Base-by-base conservation (phyloP, 768 basidiomycete species). In the Suillus brevipes region DNA sequence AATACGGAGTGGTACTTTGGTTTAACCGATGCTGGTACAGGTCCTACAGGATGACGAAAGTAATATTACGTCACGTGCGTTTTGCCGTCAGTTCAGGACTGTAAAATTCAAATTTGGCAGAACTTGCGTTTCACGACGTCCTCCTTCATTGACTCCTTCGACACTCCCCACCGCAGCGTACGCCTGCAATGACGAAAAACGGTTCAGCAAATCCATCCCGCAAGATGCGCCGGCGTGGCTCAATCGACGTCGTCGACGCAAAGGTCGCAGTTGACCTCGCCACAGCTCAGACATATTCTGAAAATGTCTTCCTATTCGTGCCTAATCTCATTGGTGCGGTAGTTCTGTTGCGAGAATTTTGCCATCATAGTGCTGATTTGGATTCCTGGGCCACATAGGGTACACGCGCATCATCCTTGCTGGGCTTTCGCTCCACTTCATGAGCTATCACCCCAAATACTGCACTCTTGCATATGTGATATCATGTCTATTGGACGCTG, bases 261-360 rank as follows among this genome's bases (percentile, higher is more conserved):
- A 92, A 93, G 73, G 85, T 88, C 64, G 94, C 92, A 10, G 88
- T 95, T 37, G 93, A 93, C 75, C 86, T 95, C 58, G 94, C 94
- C 34, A 94, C 91, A 14, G 89, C 88, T 16, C 92, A 94, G 78
- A 82, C 88, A 0, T 92, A 92, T 70, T 89, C 92, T 42, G 97
- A 99, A 81, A 99, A 98, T 77, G 91, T 99, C 68, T 99, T 97
- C 77, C 86, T 99, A 60, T 99, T 99, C 80, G 86, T 95, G 18
- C 96, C 97, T 45, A 99, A 99, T 78, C 82, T 99, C 72, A 98
- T 99, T 75, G 97, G 94, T 89, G 70, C 70, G 89, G 28, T 25
- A 31, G 25, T 60, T 36, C 70, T 42, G 47, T 49, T 65, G 65
- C 60, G 37, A 62, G 28, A 25, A 40, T 43, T 62, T 14, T 38